Evolutionary conservation across 129 eudicot species (phyloP), one percentile per base, ranked within the genome.

Genomic region (Ambrosia artemisiifolia): DNA sequence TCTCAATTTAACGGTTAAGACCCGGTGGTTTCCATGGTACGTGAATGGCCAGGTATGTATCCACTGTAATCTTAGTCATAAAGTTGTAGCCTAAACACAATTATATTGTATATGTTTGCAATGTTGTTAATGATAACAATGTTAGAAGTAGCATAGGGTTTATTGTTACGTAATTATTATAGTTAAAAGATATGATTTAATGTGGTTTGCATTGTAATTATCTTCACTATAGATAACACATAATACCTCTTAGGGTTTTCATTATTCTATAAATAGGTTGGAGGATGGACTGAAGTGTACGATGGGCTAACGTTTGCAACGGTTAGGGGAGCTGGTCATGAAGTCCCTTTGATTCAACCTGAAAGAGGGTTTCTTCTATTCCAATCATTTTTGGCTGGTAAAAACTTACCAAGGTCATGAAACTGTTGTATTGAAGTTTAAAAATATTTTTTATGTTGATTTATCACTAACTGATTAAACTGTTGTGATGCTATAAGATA

Each of bases 311-410:
- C 89, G 16, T 93, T 93, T 80, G 98, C 88, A 9, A 87, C 96
- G 12, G 78, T 93, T 7, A 84, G 98, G 80, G 98, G 96, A 63
- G 98, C 98, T 7, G 98, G 96, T 18, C 98, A 92, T 63, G 96
- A 89, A 78, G 98, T 92, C 30, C 98, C 98, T 51, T 40, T 87
- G 81, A 71, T 79, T 38, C 88, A 91, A 38, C 97, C 90, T 20
- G 74, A 69, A 63, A 80, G 96, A 78, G 92, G 84, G 54, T 82
- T 82, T 61, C 53, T 75, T 61, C 77, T 89, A 30, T 86, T 86
- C 54, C 69, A 73, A 69, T 61, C 84, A 13, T 89, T 89, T 63
- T 74, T 89, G 76, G 81, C 81, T 0, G 92, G 88, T 60, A 89
- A 80, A 80, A 65, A 76, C 30, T 76, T 89, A 56, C 96, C 96